Evolutionary conservation across 208 protist species (phyloP).

Genomic region (Strigomonas galati): DNA sequence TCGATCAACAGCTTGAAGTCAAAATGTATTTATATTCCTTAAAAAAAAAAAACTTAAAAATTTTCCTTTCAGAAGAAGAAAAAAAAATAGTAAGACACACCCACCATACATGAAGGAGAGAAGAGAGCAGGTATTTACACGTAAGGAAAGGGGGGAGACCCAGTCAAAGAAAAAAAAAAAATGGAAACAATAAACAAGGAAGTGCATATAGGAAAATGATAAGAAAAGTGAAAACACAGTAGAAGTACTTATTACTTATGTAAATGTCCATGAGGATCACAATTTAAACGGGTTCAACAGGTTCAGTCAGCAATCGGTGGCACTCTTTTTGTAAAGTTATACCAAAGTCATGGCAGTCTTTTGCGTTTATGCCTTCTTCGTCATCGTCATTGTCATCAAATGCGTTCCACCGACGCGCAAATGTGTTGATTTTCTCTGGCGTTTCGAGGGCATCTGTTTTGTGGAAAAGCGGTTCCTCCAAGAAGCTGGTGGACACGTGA

Average conservation of each 20-base stretch:
- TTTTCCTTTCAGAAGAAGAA: conserved; percentile 5
- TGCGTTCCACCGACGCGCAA: conserved; percentile 6
- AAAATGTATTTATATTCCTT: not conserved
- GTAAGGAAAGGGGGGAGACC: conserved; percentile 19
- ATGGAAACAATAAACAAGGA: not conserved
- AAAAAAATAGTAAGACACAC: conserved; percentile 10
- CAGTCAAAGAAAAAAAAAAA: conserved; percentile 17
- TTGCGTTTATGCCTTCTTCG: not conserved
- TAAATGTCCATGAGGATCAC: too few relatives aligned
- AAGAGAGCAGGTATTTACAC: not conserved
- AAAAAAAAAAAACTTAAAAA: conserved; percentile 12
- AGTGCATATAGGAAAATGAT: not conserved
- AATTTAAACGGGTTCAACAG: not conserved
- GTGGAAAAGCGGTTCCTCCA: not conserved
- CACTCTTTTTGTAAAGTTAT: not conserved
- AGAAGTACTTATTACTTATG: too few relatives aligned
- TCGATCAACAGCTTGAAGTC: not conserved
- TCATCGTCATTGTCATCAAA: not conserved
- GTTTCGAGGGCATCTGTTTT: not conserved
- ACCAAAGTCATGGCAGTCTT: not conserved
- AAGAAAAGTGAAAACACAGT: not conserved
- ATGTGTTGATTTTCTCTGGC: not conserved
- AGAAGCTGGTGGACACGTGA: not conserved
- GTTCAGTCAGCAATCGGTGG: not conserved
- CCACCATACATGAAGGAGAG: not conserved